phyloP scores from a whole-genome alignment of 2,329 filamentous ascomycete genomes.

The Exophiala phaeomuriformis region DNA sequence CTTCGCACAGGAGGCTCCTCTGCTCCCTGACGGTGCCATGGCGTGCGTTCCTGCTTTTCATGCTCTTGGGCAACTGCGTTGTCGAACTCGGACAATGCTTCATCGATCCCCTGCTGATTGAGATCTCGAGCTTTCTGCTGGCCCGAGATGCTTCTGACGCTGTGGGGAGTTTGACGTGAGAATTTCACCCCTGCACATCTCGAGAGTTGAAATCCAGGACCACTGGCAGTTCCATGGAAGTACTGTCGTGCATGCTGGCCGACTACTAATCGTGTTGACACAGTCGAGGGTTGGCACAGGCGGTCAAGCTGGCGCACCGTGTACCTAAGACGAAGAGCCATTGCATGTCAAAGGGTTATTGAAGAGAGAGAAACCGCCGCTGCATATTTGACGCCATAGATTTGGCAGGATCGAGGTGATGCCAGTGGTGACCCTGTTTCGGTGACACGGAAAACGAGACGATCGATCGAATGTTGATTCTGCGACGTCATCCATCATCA shows the following conservation, averaged over 20 bases:
- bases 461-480: neutral
- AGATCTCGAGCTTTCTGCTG: constrained; percentile 23
- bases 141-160: constrained; percentile 8
- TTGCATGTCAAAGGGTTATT: neutral
- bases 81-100: constrained; percentile 24
- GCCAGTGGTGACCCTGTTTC: neutral
- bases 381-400: neutral
- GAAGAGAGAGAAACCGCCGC: neutral
- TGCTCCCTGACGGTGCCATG: constrained; percentile 59
- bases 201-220: neutral
- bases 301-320: neutral
- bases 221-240: neutral
- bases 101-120: constrained; percentile 26
- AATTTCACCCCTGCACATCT: neutral
- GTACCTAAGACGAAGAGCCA: neutral
- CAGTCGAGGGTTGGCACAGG: constrained; percentile 3
- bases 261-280: neutral
- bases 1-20: constrained; percentile 51
- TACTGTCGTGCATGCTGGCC: neutral
- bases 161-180: neutral
- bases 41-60: constrained; percentile 49
- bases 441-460: neutral
- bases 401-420: neutral
- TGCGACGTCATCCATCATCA: constrained; percentile 1
- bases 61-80: constrained; percentile 34